Conservation (phyloP, 108 stramenopile species). For the Seminavis robusta region DNA sequence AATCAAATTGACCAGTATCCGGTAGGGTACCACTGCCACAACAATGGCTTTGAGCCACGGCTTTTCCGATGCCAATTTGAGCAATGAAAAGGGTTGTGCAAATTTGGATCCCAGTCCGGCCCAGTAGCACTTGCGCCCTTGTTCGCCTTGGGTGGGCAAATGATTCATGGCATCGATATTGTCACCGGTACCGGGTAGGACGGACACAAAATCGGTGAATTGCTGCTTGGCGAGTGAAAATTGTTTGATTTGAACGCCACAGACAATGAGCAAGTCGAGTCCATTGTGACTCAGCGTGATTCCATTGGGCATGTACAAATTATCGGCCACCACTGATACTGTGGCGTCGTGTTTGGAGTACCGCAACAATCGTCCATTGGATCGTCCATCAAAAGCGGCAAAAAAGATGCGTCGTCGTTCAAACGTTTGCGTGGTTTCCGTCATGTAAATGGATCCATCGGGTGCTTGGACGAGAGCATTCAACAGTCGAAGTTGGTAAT, state of each 20-base stretch:
- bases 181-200: constrained; percentile 33
- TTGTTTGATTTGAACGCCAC: constrained; percentile 13
- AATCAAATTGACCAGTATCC: constrained; percentile 19
- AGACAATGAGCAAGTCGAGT: constrained; percentile 17
- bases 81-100: constrained; percentile 19
- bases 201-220: constrained; percentile 10
- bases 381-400: constrained; percentile 24
- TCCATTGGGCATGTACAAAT: no score
- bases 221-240: constrained; percentile 8
- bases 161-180: constrained; percentile 21
- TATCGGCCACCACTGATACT: no score
- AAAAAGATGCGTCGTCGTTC: constrained; percentile 30
- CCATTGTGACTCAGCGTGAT: no score
- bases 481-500: constrained; percentile 16
- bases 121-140: constrained; percentile 23
- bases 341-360: no score
- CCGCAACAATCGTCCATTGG: constrained; percentile 25
- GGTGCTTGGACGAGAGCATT: constrained; percentile 16
- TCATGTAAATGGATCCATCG: constrained; percentile 21
- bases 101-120: constrained; percentile 14
- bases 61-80: constrained; percentile 18
- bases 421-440: constrained; percentile 25
- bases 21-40: constrained; percentile 25
- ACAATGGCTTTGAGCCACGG: constrained; percentile 10
- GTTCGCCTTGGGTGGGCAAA: constrained; percentile 11